Conservation (phyloP, 2,329 filamentous ascomycete species). For the Thielaviopsis ethacetica region DNA sequence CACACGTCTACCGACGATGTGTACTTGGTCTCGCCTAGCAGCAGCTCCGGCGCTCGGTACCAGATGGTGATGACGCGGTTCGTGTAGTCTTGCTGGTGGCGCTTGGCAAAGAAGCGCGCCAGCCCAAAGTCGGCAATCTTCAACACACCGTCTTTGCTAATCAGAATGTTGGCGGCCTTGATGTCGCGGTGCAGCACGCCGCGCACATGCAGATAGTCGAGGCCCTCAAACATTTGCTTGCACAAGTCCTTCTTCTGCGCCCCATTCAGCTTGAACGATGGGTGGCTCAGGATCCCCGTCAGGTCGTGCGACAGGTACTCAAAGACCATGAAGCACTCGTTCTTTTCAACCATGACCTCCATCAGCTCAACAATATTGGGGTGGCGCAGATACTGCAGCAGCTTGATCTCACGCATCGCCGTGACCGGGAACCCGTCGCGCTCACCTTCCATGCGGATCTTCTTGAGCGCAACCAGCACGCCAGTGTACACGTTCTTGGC, state of each 20-base stretch:
- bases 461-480: constrained; percentile 68
- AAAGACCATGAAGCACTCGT: constrained; percentile 99
- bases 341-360: constrained; percentile 95
- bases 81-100: constrained; percentile 81
- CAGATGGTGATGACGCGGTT: constrained; percentile 98
- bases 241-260: constrained; percentile 88
- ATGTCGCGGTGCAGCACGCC: constrained; percentile 96
- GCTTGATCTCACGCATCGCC: constrained; percentile 77
- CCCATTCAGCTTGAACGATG: constrained; percentile 68
- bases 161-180: constrained; percentile 93
- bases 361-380: constrained; percentile 67
- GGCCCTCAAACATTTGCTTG: constrained; percentile 79
- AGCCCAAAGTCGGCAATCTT: constrained; percentile 95
- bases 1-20: constrained; percentile 85
- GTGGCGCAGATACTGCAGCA: constrained; percentile 74
- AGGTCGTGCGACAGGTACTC: constrained; percentile 95
- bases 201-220: constrained; percentile 82
- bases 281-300: constrained; percentile 88
- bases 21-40: constrained; percentile 81
- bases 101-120: constrained; percentile 90
- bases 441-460: constrained; percentile 87
- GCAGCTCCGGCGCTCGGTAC: constrained; percentile 84
- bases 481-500: constrained; percentile 86
- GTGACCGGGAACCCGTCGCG: constrained; percentile 83
- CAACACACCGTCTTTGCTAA: constrained; percentile 73